These are phyloP conservation scores for Phytophthora constricta DNA, from an alignment of 352 stramenopile species.

Conservation along the genomic window DNA sequence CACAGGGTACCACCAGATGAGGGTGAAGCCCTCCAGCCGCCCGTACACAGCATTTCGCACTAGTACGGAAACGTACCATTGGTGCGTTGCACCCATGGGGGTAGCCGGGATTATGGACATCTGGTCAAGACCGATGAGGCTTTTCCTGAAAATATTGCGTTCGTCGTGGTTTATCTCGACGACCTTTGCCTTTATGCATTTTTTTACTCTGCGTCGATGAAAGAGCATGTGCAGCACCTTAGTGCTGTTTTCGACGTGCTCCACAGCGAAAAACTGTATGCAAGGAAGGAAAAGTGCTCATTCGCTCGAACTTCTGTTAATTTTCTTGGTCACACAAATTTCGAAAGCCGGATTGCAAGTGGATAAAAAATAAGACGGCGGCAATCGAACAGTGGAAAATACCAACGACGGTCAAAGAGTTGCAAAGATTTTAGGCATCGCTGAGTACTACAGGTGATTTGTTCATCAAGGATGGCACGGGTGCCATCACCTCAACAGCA, in stretches of 20 bases:
- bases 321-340: constrained; percentile 37
- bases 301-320: constrained; percentile 25
- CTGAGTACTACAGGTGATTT: constrained; percentile 37
- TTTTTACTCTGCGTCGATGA: constrained; percentile 25
- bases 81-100: constrained; percentile 49
- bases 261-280: constrained; percentile 27
- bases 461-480: no score
- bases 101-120: constrained; percentile 43
- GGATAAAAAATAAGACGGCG: constrained; percentile 29
- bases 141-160: constrained; percentile 35
- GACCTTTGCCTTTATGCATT: no score
- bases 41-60: constrained; percentile 46
- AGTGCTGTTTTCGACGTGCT: constrained; percentile 32
- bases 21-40: constrained; percentile 1
- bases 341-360: constrained; percentile 18
- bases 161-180: constrained; percentile 46
- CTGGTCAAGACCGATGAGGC: constrained; percentile 45
- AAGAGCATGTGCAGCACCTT: constrained; percentile 30
- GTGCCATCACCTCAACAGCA: no score
- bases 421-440: constrained; percentile 39
- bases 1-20: constrained; percentile 47
- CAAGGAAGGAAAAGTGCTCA: constrained; percentile 21
- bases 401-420: constrained; percentile 14
- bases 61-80: constrained; percentile 47
- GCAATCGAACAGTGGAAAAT: constrained; percentile 25